phyloP scores from a whole-genome alignment of 139 green algal species.

The Dunaliella primolecta region DNA sequence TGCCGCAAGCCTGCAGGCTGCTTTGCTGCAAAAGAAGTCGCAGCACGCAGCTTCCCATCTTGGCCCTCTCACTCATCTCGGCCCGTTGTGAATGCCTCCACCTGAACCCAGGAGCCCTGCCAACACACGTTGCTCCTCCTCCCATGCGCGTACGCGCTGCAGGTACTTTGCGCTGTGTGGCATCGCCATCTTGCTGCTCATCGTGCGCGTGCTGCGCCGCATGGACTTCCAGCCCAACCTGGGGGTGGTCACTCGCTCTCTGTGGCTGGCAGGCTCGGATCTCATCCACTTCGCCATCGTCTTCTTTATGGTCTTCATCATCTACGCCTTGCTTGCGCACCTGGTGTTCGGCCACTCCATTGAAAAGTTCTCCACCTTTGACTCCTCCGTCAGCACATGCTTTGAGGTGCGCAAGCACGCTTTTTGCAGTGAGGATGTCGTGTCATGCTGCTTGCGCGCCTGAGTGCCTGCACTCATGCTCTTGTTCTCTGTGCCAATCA shows the following conservation, averaged over 20 bases:
- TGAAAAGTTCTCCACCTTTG: no score
- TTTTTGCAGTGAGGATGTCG: neutral
- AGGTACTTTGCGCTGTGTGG: slow-evolving; percentile 77
- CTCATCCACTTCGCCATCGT: slow-evolving; percentile 83
- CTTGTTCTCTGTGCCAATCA: no score
- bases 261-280: slow-evolving; percentile 64
- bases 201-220: slow-evolving; percentile 71
- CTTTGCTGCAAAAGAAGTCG: no score
- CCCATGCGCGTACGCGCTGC: no score
- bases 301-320: slow-evolving; percentile 75
- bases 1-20: no score
- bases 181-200: slow-evolving; percentile 82
- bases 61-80: no score
- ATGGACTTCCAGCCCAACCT: slow-evolving; percentile 90
- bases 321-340: slow-evolving; percentile 77
- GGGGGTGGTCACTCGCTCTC: slow-evolving; percentile 75
- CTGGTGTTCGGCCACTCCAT: neutral
- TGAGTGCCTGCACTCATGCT: no score
- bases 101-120: no score
- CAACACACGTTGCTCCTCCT: no score
- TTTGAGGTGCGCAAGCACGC: neutral
- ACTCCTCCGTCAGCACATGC: neutral
- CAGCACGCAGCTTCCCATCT: no score
- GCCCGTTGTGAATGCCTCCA: no score
- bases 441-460: neutral